Base-by-base conservation (phyloP, 495 filamentous ascomycete species). In the Penicillium flavigenum region DNA sequence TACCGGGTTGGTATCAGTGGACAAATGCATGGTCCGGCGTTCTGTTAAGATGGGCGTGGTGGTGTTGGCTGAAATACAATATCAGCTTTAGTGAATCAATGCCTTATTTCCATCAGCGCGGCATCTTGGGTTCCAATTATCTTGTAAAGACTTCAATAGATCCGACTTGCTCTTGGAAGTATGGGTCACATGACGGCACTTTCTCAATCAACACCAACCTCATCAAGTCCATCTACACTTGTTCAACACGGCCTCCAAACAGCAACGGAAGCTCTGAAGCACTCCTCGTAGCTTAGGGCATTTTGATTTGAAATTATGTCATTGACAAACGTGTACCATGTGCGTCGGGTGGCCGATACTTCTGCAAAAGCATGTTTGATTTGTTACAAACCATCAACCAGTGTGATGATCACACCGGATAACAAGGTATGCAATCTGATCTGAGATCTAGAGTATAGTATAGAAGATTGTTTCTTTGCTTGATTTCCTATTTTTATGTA, bases 381-480 rank as follows among this genome's bases (percentile, higher is more conserved):
- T 58, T 98, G 94, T 78, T 92, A 86, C 79, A 96, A 94, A 70
- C 88, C 89, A 5, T 91, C 87, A 46, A 83, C 86, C 8, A 91
- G 85, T 64, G 94, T 98, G 24, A 77, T 98, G 56, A 88, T 96
- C 58, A 96, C 91, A 2, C 81, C 90, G 0, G 91, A 96, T 64
- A 93, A 89, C 70, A 96, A 93, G 83, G 91, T 92, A 73, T 54
- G 74, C 1, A 16, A 29, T 1, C 2, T 42, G 16, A 4, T 7
- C 6, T 17, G 10, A 7, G 4, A 12, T 42, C 5, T 52, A 12
- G 6, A 16, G 0, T 26, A 38, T 19, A 4, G 11, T 2, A 6
- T 11, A n/a, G 5, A 14, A 2, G 2, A 12, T 5, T 32, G 0
- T 17, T 3, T 12, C 4, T 24, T 32, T 1, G 10, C 22, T 36